Evolutionary conservation across 345 rosid genomes (phyloP), one percentile per base, ranked within the genome.

Genomic region (Ceriops tagal): DNA sequence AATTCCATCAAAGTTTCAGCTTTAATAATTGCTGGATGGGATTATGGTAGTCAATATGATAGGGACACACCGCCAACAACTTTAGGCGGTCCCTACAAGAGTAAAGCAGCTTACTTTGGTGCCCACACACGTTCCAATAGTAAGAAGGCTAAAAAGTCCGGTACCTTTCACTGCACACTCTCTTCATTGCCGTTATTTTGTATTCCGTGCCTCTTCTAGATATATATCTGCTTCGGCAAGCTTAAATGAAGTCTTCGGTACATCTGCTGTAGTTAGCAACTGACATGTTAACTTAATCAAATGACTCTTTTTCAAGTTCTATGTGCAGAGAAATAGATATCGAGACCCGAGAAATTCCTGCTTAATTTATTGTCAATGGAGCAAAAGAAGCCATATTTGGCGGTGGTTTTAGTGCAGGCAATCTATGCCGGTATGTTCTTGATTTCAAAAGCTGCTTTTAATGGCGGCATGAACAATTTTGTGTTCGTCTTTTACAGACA

Each of bases 351-450:
- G 24, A 56, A 56, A 3, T 56, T 56, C 59, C 6, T 11, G 6
- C 59, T 56, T 22, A 21, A 10, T 21, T 56, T 30, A 2, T 28
- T 39, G n/a, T 13, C 1, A 47, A 81, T 85, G 90, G 85, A 67
- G 34, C 74, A 66, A 24, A 88, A 83, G 74, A 91, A 87, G 70
- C 83, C 97, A 10, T 91, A 85, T 64, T 53, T 87, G 63, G 67
- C 71, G 24, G 93, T 80, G 61, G 4, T 82, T 53, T 68, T 87
- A 16, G 77, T 91, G 37, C 98, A 93, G 69, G 66, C 83, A n/a
- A 87, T 93, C 52, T 93, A 89, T 64, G 78, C 95, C 10, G 86
- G 85, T 61, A 89, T 93, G 98, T 93, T 93, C 87, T 75, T 93
- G 83, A 73, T 93, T 78, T 93, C 98, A 52, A 93, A 93, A 72